Evolutionary conservation across 106 monocot species (phyloP).

Genomic region (Dioscorea alata): DNA sequence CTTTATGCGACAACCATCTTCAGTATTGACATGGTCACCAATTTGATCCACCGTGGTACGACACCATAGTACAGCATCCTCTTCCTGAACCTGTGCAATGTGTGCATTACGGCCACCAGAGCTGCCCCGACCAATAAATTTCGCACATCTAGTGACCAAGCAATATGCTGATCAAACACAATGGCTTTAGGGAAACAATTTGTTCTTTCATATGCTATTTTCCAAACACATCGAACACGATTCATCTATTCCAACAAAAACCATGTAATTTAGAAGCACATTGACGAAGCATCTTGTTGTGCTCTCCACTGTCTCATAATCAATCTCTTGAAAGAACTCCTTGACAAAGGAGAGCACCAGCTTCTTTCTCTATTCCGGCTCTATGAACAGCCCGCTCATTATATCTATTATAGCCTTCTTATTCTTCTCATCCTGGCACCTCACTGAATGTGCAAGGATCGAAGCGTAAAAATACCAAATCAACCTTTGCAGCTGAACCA

Average conservation of each 20-base stretch:
- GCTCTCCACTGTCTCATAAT: slow-evolving; percentile 68
- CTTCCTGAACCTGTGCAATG: slow-evolving; percentile 94
- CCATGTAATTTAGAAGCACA: slow-evolving; percentile 85
- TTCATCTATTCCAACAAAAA: slow-evolving; percentile 95
- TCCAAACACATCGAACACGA: slow-evolving; percentile 90
- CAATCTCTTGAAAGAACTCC: too few species aligned
- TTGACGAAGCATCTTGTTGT: slow-evolving; percentile 85
- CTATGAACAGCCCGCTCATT: slow-evolving; percentile 72
- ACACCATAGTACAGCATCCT: slow-evolving; percentile 97
- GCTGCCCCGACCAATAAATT: slow-evolving; percentile 93
- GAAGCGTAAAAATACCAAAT: slow-evolving; percentile 89
- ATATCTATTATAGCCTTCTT: slow-evolving; percentile 76
- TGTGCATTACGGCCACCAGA: slow-evolving; percentile 75
- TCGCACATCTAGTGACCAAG: slow-evolving; percentile 87
- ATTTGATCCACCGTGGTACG: slow-evolving; percentile 79
- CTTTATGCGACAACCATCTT: slow-evolving; percentile 85
- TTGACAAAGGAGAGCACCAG: slow-evolving; percentile 76
- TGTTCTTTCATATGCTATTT: slow-evolving; percentile 94
- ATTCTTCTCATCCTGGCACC: slow-evolving; percentile 76
- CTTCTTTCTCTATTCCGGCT: slow-evolving; percentile 83
- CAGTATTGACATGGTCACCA: slow-evolving; percentile 83
- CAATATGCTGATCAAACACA: slow-evolving; percentile 97
- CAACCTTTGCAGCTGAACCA: slow-evolving; percentile 62
- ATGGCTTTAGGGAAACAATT: slow-evolving; percentile 96
- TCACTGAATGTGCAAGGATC: slow-evolving; percentile 79